phyloP scores from a whole-genome alignment of 2,329 filamentous ascomycete genomes.

The Exophiala phaeomuriformis region DNA sequence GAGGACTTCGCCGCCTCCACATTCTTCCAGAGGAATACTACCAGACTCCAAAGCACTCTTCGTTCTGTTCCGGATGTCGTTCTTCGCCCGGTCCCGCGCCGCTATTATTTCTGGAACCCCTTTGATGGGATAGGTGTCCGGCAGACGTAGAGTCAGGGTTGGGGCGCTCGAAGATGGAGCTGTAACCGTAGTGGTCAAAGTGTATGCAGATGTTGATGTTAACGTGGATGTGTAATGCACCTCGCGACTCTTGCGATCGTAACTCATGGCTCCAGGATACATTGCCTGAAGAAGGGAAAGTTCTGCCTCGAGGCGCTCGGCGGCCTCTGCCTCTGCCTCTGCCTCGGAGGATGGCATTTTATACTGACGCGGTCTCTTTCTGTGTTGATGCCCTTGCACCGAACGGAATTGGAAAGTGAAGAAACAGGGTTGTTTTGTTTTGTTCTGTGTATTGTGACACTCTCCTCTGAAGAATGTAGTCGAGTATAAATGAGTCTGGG shows the following conservation, averaged over 20 bases:
- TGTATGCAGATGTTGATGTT: too few relatives aligned
- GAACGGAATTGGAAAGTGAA: not conserved
- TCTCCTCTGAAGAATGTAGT: too few relatives aligned
- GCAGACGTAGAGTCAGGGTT: constrained; percentile 11
- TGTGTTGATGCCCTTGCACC: too few relatives aligned
- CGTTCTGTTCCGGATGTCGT: constrained; percentile 14
- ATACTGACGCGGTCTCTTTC: too few relatives aligned
- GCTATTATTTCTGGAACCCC: constrained; percentile 16
- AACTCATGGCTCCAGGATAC: constrained; percentile 16
- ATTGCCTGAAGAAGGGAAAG: constrained; percentile 22
- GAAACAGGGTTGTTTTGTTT: not conserved
- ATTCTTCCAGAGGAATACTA: not conserved
- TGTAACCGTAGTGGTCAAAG: not conserved
- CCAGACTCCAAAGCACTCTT: constrained; percentile 3
- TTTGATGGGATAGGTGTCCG: constrained; percentile 12
- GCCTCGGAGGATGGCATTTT: not conserved
- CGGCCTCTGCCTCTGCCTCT: not conserved
- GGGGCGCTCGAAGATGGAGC: not conserved
- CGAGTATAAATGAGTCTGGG: too few relatives aligned
- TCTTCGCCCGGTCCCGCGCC: constrained; percentile 10
- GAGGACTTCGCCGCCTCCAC: constrained; percentile 16
- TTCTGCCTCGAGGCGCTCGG: constrained; percentile 20
- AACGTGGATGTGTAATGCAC: constrained; percentile 12
- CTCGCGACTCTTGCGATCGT: constrained; percentile 12
- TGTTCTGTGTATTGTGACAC: too few relatives aligned